These are phyloP conservation scores for Epichloe glyceriae DNA, from an alignment of 2,329 filamentous ascomycete genomes.

Conservation along the genomic window DNA sequence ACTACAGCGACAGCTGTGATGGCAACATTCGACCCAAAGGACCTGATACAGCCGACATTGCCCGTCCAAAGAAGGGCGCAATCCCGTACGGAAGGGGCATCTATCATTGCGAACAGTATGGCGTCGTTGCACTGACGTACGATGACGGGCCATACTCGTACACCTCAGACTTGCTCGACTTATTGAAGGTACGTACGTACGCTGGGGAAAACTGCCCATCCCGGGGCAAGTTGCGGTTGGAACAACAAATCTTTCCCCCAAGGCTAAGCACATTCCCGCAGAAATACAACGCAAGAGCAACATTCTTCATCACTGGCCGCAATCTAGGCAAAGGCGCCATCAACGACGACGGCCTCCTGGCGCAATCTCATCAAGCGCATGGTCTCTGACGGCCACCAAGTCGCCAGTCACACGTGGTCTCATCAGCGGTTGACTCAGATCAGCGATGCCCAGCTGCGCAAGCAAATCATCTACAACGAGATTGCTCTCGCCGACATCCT, in stretches of 20 bases:
- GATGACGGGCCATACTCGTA: conserved; percentile 33
- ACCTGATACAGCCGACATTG: conserved; percentile 37
- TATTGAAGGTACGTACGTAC: conserved; percentile 12
- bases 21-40: conserved; percentile 40
- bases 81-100: conserved; percentile 45
- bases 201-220: not conserved
- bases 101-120: conserved; percentile 20
- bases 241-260: not conserved
- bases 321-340: conserved; percentile 29
- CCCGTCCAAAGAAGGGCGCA: conserved; percentile 38
- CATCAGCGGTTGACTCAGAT: conserved; percentile 30
- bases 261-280: conserved; percentile 10
- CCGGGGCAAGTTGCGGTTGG: not conserved
- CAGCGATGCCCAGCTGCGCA: conserved; percentile 18
- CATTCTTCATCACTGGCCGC: conserved; percentile 24
- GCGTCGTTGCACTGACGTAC: conserved; percentile 30
- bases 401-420: conserved; percentile 40
- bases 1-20: conserved; percentile 48
- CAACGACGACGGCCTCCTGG: conserved; percentile 25
- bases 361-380: conserved; percentile 28
- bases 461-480: conserved; percentile 31
- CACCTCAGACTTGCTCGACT: conserved; percentile 27
- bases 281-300: conserved; percentile 24
- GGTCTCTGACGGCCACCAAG: conserved; percentile 42
- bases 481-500: conserved; percentile 27